A percentile compares a stretch with the other conserved stretches of the same genome.
These are phyloP conservation scores for Penicillium sp. DNA, from an alignment of 2,329 filamentous ascomycete genomes.

Conservation along the genomic window DNA sequence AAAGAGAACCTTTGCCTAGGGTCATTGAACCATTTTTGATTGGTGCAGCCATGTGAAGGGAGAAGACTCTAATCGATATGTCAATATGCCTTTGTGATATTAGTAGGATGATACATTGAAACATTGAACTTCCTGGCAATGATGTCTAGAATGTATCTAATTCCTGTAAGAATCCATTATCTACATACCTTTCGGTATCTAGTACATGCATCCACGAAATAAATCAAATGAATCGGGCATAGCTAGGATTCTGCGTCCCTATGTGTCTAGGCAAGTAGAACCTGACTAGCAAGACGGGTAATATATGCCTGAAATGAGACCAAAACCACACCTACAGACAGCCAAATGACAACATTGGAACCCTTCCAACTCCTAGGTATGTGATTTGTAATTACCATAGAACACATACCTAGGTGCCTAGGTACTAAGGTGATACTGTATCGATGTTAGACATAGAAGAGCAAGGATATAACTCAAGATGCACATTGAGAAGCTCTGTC, in stretches of 20 bases:
- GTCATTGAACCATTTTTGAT: neutral
- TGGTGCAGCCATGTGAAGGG: neutral
- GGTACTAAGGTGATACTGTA: neutral
- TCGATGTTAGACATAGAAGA: constrained; percentile 1
- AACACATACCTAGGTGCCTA: neutral
- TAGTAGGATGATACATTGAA: neutral
- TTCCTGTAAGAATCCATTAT: neutral
- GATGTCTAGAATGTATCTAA: neutral
- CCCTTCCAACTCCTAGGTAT: neutral
- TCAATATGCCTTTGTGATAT: neutral
- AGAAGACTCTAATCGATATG: neutral
- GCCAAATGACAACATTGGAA: neutral
- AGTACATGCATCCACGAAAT: neutral
- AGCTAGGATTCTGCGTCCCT: neutral
- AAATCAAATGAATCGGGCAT: neutral
- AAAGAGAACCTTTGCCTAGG: neutral
- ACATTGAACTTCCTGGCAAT: no score
- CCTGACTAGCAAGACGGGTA: neutral
- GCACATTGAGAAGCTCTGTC: constrained; percentile 12
- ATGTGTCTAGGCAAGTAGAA: no score
- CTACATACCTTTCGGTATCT: neutral
- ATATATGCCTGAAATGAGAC: neutral
- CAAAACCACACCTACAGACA: neutral
- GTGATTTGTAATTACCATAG: neutral
- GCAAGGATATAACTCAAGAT: constrained; percentile 9